phyloP scores from a whole-genome alignment of 2,329 filamentous ascomycete genomes.

The Elsinoe ampelina region DNA sequence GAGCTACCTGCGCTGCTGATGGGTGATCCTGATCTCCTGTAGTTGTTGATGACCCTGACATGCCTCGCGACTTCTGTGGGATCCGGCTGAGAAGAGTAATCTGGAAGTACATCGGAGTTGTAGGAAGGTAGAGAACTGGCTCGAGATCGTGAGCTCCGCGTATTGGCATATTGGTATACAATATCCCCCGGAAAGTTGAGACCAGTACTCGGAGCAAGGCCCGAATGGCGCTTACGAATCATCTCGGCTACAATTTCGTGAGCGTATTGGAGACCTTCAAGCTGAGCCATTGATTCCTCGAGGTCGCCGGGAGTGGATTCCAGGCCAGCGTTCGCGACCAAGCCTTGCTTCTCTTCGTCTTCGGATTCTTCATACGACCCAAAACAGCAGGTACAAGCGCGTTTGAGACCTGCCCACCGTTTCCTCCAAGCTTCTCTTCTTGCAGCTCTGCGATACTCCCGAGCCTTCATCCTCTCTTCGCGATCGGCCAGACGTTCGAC shows the following conservation, averaged over 20 bases:
- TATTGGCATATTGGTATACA: neutral
- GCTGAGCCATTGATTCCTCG: conserved; percentile 37
- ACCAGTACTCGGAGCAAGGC: conserved; percentile 20
- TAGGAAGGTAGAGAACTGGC: conserved; percentile 29
- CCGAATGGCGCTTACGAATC: conserved; percentile 18
- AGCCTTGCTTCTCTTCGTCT: conserved; percentile 44
- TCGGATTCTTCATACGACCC: conserved; percentile 26
- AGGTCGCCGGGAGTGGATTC: conserved; percentile 31
- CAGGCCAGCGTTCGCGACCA: conserved; percentile 34
- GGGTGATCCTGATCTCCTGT: conserved; percentile 19
- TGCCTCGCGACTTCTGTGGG: conserved; percentile 21
- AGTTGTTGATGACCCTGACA: conserved; percentile 18
- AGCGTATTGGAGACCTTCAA: conserved; percentile 42
- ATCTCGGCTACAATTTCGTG: conserved; percentile 41
- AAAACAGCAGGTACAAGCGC: conserved; percentile 23
- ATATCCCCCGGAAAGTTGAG: neutral
- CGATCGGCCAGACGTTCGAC: conserved; percentile 44
- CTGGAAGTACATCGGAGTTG: conserved; percentile 33
- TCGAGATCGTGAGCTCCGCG: conserved; percentile 25
- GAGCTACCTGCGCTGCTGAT: conserved; percentile 23
- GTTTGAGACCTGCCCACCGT: conserved; percentile 36
- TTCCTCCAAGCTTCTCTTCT: conserved; percentile 40
- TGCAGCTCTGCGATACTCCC: conserved; percentile 45
- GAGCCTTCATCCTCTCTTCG: conserved; percentile 45
- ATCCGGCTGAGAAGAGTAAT: conserved; percentile 33